Conservation (phyloP, 805 yeast species). For the Priceomyces fermenticarens region DNA sequence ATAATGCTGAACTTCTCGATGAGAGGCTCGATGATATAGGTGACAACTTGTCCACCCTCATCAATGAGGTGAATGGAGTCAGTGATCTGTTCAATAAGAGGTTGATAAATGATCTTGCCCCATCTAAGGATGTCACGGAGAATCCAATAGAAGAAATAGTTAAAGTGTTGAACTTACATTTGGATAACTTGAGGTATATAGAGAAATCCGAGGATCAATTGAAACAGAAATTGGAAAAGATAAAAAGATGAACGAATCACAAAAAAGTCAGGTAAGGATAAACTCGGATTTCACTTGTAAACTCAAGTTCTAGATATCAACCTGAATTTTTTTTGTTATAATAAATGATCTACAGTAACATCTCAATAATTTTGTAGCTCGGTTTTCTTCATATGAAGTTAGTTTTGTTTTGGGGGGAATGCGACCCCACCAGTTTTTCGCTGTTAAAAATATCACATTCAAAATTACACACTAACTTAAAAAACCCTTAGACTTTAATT, state of each 20-base stretch:
- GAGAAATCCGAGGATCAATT: constrained; percentile 69
- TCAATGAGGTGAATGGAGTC: constrained; percentile 78
- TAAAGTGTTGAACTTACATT: constrained; percentile 78
- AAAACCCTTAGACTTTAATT: too few relatives aligned
- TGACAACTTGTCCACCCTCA: constrained; percentile 67
- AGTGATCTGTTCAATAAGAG: constrained; percentile 73
- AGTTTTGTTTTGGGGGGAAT: too few relatives aligned
- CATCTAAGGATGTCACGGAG: constrained; percentile 18
- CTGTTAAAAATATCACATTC: too few relatives aligned
- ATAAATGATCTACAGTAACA: too few relatives aligned
- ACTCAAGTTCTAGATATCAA: too few relatives aligned
- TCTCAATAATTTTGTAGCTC: too few relatives aligned
- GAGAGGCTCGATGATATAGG: constrained; percentile 78
- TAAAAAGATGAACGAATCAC: constrained; percentile 16
- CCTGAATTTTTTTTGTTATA: too few relatives aligned
- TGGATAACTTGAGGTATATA: constrained; percentile 85
- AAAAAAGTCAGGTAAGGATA: too few relatives aligned
- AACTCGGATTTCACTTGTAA: too few relatives aligned
- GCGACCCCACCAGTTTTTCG: too few relatives aligned
- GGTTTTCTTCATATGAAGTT: too few relatives aligned
- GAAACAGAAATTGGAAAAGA: constrained; percentile 58
- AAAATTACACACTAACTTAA: too few relatives aligned
- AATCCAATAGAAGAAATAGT: constrained; percentile 67
- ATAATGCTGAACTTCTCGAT: constrained; percentile 79
- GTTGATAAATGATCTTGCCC: constrained; percentile 36